Evolutionary conservation across 2,329 filamentous ascomycete genomes (phyloP).

Genomic region (Teratosphaeria nubilosa): DNA sequence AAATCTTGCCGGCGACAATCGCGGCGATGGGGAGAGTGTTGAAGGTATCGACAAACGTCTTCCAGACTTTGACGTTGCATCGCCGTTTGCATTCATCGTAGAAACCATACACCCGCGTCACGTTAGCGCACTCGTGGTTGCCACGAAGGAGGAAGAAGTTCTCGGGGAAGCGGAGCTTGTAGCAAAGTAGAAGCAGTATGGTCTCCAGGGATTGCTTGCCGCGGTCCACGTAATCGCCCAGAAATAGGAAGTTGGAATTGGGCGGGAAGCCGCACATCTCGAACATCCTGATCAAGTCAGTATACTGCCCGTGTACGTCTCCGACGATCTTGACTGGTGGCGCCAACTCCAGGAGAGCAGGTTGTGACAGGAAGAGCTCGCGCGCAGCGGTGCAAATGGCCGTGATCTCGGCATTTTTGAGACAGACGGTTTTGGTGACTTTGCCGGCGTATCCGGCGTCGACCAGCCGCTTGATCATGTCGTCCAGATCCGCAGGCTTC

Average conservation of each 20-base stretch:
- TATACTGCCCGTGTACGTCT: conserved; percentile 94
- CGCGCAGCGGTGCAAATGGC: conserved; percentile 84
- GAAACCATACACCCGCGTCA: conserved; percentile 91
- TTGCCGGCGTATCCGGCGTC: conserved; percentile 95
- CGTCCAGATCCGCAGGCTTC: conserved; percentile 87
- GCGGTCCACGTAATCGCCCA: conserved; percentile 92
- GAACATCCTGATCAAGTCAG: conserved; percentile 90
- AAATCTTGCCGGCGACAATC: conserved; percentile 96
- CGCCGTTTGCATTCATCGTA: conserved; percentile 97
- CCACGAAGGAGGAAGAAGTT: conserved; percentile 94
- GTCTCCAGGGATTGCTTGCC: conserved; percentile 95
- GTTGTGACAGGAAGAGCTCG: conserved; percentile 84
- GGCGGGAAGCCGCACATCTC: conserved; percentile 98
- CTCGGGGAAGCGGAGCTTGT: conserved; percentile 94
- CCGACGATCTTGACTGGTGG: conserved; percentile 97
- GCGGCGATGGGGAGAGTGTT: conserved; percentile 90
- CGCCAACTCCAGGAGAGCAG: conserved; percentile 80
- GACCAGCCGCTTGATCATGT: conserved; percentile 89
- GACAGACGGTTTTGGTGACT: conserved; percentile 90
- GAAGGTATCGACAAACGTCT: conserved; percentile 94
- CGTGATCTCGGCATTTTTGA: conserved; percentile 95
- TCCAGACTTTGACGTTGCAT: conserved; percentile 96
- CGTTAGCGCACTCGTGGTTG: conserved; percentile 94
- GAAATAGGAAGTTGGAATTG: conserved; percentile 81
- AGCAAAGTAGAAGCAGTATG: conserved; percentile 83